Conservation (phyloP, 2,329 filamentous ascomycete genomes). For the Claviceps sorghi region DNA sequence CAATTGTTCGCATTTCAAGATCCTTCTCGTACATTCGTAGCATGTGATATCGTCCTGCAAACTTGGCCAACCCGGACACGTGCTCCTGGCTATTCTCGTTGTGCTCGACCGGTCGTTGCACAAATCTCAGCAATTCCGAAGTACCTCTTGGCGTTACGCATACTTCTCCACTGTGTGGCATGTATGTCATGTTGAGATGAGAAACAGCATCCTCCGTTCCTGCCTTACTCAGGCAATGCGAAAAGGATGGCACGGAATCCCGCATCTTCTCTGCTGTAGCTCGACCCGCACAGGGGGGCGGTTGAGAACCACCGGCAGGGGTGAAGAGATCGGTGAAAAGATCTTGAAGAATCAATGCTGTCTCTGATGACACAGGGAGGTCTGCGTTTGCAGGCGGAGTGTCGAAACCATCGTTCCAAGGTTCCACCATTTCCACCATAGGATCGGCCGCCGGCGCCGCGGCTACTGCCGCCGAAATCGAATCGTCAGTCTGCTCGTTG, state of each 20-base stretch:
- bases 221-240: constrained; percentile 2
- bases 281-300: neutral
- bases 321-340: neutral
- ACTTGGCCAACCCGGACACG: neutral
- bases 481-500: neutral
- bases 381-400: neutral
- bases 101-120: constrained; percentile 9
- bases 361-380: neutral
- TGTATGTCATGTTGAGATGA: constrained; percentile 20
- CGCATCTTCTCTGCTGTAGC: neutral
- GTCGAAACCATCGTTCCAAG: neutral
- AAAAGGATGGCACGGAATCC: neutral
- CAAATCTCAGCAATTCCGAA: constrained; percentile 9
- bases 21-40: constrained; percentile 35
- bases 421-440: neutral
- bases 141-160: constrained; percentile 8
- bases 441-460: neutral
- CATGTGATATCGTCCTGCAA: constrained; percentile 18
- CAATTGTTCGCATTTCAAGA: constrained; percentile 30
- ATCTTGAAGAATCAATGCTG: neutral
- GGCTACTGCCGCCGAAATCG: neutral
- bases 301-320: neutral
- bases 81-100: constrained; percentile 5
- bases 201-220: neutral
- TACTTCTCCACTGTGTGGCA: constrained; percentile 18